Conservation (phyloP, 108 stramenopile species). For the Pseudonitzschia multiseries region DNA sequence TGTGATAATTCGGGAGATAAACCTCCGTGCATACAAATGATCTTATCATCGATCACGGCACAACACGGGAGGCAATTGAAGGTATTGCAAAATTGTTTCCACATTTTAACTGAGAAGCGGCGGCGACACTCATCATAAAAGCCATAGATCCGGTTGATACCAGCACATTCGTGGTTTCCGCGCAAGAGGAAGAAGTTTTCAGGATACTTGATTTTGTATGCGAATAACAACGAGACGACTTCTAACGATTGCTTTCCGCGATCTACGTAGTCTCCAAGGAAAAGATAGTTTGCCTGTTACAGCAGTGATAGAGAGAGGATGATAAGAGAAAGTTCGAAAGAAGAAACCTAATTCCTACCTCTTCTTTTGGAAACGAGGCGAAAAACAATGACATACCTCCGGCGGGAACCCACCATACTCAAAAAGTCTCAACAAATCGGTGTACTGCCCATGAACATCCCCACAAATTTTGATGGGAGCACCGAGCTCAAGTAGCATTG, state of each 20-base stretch:
- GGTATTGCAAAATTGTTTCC: constrained; percentile 99
- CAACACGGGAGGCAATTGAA: constrained; percentile 99
- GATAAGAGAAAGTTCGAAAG: background rate
- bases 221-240: constrained; percentile 94
- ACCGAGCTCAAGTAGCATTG: constrained; percentile 96
- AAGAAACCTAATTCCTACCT: background rate
- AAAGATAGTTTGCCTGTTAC: constrained; percentile 94
- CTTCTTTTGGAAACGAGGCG: background rate
- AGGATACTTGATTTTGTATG: constrained; percentile 99
- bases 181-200: constrained; percentile 99
- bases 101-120: constrained; percentile 97
- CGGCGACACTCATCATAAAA: constrained; percentile 99
- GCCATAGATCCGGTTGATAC: constrained; percentile 99
- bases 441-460: constrained; percentile 98
- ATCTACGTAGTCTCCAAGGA: constrained; percentile 99
- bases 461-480: constrained; percentile 99
- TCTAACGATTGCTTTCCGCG: constrained; percentile 96
- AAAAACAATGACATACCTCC: constrained; percentile 56
- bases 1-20: constrained; percentile 93
- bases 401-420: constrained; percentile 97
- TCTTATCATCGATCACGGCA: constrained; percentile 99
- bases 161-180: constrained; percentile 99
- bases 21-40: constrained; percentile 99
- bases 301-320: background rate
- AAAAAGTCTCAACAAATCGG: constrained; percentile 95